Percentiles rank a stretch among this genome's conserved stretches.
Evolutionary conservation across 768 basidiomycete species (phyloP).

Genomic region (Leccinum truebloodii): DNA sequence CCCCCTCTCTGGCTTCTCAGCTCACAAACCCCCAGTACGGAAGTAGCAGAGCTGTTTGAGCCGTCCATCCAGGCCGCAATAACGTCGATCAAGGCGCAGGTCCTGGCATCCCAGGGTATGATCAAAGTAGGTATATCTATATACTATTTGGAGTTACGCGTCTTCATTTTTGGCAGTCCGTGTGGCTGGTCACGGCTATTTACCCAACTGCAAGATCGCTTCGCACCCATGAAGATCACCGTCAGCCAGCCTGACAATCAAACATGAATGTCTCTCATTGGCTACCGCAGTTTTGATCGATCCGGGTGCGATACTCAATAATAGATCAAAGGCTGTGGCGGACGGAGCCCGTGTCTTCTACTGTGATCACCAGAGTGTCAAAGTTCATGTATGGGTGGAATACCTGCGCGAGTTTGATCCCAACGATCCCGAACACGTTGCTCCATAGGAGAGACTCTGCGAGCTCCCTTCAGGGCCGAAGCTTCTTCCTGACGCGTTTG

Average conservation of each 20-base stretch:
- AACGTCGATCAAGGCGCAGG: slow-evolving; percentile 68
- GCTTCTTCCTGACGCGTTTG: slow-evolving; percentile 80
- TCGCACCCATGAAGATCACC: slow-evolving; percentile 53
- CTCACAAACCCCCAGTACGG: slow-evolving; percentile 28
- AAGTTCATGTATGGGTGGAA: slow-evolving; percentile 85
- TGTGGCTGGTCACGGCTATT: slow-evolving; percentile 85
- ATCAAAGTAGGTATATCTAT: slow-evolving; percentile 50
- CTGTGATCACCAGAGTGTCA: slow-evolving; percentile 80
- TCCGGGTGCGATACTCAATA: slow-evolving; percentile 6
- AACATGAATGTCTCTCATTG: slow-evolving; percentile 49
- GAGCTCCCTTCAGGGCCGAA: slow-evolving; percentile 78
- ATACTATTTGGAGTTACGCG: neutral
- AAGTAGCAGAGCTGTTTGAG: slow-evolving; percentile 75
- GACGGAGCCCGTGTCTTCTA: slow-evolving; percentile 83
- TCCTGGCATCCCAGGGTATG: slow-evolving; percentile 64
- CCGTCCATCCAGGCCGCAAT: slow-evolving; percentile 77
- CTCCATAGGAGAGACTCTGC: slow-evolving; percentile 63
- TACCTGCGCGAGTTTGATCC: slow-evolving; percentile 69
- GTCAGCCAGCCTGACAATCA: slow-evolving; percentile 80
- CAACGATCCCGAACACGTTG: slow-evolving; percentile 63
- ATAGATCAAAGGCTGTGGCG: slow-evolving; percentile 81
- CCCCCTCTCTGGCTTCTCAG: slow-evolving; percentile 52
- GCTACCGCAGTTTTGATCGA: slow-evolving; percentile 3
- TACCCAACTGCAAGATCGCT: slow-evolving; percentile 68
- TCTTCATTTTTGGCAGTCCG: slow-evolving; percentile 49